These are phyloP conservation scores for Hanseniaspora vineae DNA, from an alignment of 805 yeast species.

Conservation along the genomic window DNA sequence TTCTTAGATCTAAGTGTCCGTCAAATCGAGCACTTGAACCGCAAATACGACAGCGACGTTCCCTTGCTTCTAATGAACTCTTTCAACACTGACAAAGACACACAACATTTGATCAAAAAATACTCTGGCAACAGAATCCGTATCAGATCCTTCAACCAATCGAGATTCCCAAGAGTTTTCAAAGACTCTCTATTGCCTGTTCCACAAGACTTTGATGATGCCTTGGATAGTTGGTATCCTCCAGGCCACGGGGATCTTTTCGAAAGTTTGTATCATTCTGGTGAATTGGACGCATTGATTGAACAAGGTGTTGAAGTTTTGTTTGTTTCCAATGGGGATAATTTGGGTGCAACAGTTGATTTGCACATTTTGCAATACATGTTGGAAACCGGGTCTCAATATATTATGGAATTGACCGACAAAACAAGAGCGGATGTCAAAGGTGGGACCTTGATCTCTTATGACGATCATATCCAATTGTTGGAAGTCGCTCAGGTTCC, in stretches of 20 bases:
- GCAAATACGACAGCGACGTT: constrained; percentile 81
- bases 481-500: constrained; percentile 98
- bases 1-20: constrained; percentile 91
- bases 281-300: constrained; percentile 79
- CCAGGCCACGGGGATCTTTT: constrained; percentile 99
- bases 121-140: constrained; percentile 93
- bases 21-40: constrained; percentile 90
- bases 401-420: constrained; percentile 96
- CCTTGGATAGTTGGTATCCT: constrained; percentile 88
- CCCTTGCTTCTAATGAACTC: constrained; percentile 97
- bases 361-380: constrained; percentile 81
- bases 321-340: constrained; percentile 96
- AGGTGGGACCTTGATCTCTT: constrained; percentile 96
- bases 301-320: constrained; percentile 90
- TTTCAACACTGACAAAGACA: constrained; percentile 93
- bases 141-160: constrained; percentile 93
- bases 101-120: constrained; percentile 89
- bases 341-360: constrained; percentile 97
- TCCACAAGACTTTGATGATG: constrained; percentile 62
- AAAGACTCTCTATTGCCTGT: constrained; percentile 95
- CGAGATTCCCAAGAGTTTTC: constrained; percentile 91
- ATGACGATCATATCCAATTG: constrained; percentile 87
- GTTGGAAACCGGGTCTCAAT: constrained; percentile 84
- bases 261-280: constrained; percentile 78
- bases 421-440: constrained; percentile 98